phyloP scores from a whole-genome alignment of 495 filamentous ascomycete species.

The Aspergillus kassunensis region DNA sequence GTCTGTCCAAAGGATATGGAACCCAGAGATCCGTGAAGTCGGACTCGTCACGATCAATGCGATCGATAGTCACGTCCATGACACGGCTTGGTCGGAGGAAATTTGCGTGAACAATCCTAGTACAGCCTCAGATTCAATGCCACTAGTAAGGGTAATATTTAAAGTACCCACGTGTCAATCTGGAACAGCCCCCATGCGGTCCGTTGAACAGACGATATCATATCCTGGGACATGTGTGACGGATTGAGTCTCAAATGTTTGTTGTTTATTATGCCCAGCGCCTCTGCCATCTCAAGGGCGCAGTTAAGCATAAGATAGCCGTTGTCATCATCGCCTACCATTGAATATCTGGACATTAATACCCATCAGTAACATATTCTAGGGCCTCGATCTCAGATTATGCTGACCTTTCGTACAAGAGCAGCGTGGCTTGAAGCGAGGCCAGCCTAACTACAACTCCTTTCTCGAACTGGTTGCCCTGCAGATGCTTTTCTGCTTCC shows the following conservation, averaged over 20 bases:
- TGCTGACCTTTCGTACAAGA: conserved; percentile 30
- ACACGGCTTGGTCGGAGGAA: conserved; percentile 30
- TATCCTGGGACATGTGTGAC: conserved; percentile 21
- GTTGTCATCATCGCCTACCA: conserved; percentile 24
- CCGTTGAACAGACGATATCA: conserved; percentile 23
- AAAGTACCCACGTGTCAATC: conserved; percentile 26
- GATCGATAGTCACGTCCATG: conserved; percentile 19
- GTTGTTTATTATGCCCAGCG: conserved; percentile 25
- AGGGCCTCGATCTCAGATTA: background rate
- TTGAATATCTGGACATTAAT: conserved; percentile 23
- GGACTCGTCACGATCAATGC: conserved; percentile 13
- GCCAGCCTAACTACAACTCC: conserved; percentile 21
- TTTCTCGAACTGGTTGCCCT: conserved; percentile 17
- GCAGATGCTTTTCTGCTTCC: conserved; percentile 26
- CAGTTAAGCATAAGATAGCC: conserved; percentile 31
- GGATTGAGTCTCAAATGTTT: conserved; percentile 1
- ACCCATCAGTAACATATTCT: background rate
- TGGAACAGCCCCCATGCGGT: conserved; percentile 35
- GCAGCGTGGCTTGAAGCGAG: conserved; percentile 26
- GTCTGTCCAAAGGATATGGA: conserved; percentile 22
- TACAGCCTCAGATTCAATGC: background rate
- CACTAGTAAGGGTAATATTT: background rate
- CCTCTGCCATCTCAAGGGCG: conserved; percentile 27
- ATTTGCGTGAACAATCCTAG: conserved; percentile 31
- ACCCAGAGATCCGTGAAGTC: conserved; percentile 15